Base-by-base conservation (phyloP, 2,329 filamentous ascomycete genomes). In the Tricladium varicosporioides region DNA sequence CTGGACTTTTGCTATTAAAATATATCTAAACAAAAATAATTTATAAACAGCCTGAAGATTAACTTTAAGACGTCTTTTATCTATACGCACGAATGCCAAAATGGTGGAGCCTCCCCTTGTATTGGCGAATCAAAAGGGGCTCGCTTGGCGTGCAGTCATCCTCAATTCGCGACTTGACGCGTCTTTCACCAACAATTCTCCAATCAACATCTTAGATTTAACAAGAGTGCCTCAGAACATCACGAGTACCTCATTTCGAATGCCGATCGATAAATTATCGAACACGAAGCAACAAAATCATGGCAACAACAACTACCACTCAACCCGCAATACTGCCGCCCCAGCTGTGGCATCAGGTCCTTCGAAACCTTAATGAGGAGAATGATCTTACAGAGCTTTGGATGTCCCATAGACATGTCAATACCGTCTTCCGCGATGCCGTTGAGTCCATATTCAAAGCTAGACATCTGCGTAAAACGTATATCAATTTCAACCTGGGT, bases 301-400 rank as follows among this genome's bases (percentile, higher is more conserved):
- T 27, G 22, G 22, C 22, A 27, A 27, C 22, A 3, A 27, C 22
- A 10, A 5, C 36, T 2, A 40, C 36, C 4, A 4, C 11, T 13
- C 11, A 40, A 13, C 36, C 5, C 3, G 18, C 53, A 11, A 51
- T 43, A 1, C 54, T 63, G 2, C 60, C 63, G 9, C 56, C 58
- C 10, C 60, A 65, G 47, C 45, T 63, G 5, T 65, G 63, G 63
- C 51, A 53, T 9, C 54, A 51, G 5, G 32, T 63, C 14, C 54
- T 65, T 0, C 19, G 54, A 53, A 60, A 51, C 19, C 42, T 61
- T 9, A 44, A 54, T 22, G 40, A 53, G 0, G 60, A 57, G 13
- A 22, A 58, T 5, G 58, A 62, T 33, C 50, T 60, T 0, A 48
- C 52, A 8, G 53, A 54, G 15, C 51, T 63, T 5, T 65, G 61